A percentile compares a stretch with the other conserved stretches of the same genome.
Conservation (phyloP, 1,139 yeast genomes). For the Pichia sp. region DNA sequence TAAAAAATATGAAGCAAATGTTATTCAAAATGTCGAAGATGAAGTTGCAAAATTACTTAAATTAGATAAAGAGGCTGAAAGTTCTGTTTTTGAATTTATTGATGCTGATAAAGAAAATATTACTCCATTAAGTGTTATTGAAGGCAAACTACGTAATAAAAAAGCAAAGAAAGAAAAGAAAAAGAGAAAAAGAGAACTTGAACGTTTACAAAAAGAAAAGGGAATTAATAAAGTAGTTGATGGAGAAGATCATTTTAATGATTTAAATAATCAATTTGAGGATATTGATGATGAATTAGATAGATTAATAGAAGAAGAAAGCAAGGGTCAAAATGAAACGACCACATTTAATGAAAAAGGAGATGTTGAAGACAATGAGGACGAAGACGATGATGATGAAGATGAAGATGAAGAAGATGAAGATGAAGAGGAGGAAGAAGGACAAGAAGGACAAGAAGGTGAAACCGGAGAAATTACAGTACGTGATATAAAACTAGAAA, state of each 20-base stretch:
- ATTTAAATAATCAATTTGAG: conserved; percentile 12
- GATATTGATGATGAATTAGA: conserved; percentile 26
- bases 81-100: conserved; percentile 68
- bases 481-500: background rate
- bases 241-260: conserved; percentile 27
- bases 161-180: conserved; percentile 26
- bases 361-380: conserved; percentile 21
- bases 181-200: conserved; percentile 11
- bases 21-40: conserved; percentile 65
- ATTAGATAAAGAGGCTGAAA: conserved; percentile 80
- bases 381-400: conserved; percentile 27
- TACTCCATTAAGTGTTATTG: conserved; percentile 15
- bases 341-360: conserved; percentile 11
- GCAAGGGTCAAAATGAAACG: too few species aligned
- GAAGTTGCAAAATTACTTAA: conserved; percentile 71
- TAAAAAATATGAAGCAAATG: conserved; percentile 40
- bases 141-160: conserved; percentile 20
- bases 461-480: conserved; percentile 22
- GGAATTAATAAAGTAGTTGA: conserved; percentile 29
- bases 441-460: conserved; percentile 29
- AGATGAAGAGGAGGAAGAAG: conserved; percentile 30
- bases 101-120: conserved; percentile 37
- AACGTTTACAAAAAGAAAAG: conserved; percentile 2
- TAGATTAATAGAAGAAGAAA: conserved; percentile 26
- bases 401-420: conserved; percentile 29